phyloP scores from a whole-genome alignment of 495 filamentous ascomycete genomes.

The Geopyxis carbonaria region DNA sequence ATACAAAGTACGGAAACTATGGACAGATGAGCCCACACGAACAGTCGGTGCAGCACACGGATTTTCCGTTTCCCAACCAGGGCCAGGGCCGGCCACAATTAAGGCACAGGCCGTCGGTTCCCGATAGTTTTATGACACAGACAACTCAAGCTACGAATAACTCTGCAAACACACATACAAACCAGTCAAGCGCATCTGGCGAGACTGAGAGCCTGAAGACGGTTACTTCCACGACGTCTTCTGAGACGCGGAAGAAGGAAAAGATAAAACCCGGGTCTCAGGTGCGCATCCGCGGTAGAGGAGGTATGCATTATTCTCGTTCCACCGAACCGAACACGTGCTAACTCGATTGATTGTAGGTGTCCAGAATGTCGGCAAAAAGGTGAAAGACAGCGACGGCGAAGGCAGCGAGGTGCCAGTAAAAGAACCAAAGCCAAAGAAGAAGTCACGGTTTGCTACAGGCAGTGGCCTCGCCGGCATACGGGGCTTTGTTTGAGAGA shows the following conservation, averaged over 20 bases:
- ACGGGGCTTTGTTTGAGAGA: conserved; percentile 31
- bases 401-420: conserved; percentile 28
- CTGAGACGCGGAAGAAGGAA: conserved; percentile 17
- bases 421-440: conserved; percentile 35
- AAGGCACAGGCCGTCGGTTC: conserved; percentile 14
- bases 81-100: conserved; percentile 6
- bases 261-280: conserved; percentile 27
- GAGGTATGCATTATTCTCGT: conserved; percentile 17
- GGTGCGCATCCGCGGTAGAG: conserved; percentile 29
- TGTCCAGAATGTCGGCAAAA: conserved; percentile 37
- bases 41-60: conserved; percentile 2
- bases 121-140: conserved; percentile 10
- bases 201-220: conserved; percentile 31
- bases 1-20: conserved; percentile 3
- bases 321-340: conserved; percentile 2
- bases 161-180: no score
- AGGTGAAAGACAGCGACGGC: conserved; percentile 33
- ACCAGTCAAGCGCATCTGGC: conserved; percentile 10
- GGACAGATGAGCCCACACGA: conserved; percentile 10
- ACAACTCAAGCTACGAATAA: conserved; percentile 1
- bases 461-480: conserved; percentile 34
- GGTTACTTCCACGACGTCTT: conserved; percentile 30
- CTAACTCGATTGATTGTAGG: conserved; percentile 29
- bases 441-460: conserved; percentile 29
- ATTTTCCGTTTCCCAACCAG: not conserved